Evolutionary conservation across 2,329 filamentous ascomycete species (phyloP).

Genomic region (Fusarium dlaminii): DNA sequence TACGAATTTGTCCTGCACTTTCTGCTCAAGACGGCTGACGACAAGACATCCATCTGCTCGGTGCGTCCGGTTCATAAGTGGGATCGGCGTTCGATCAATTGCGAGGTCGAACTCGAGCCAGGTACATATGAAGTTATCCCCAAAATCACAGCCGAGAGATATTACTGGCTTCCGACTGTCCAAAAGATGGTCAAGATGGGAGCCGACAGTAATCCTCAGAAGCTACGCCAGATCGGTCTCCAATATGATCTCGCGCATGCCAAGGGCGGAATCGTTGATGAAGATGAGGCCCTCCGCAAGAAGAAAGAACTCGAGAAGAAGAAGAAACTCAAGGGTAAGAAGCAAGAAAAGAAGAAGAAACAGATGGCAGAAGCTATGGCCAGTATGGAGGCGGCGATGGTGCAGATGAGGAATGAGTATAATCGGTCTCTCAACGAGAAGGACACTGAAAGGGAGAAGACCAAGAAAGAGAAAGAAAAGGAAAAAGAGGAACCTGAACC

Average conservation of each 20-base stretch:
- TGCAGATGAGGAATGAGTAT: conserved; percentile 41
- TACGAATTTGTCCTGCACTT: conserved; percentile 56
- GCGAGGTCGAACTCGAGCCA: conserved; percentile 75
- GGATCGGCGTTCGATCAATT: conserved; percentile 72
- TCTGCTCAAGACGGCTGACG: conserved; percentile 45
- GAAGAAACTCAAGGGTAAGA: conserved; percentile 38
- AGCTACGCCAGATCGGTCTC: conserved; percentile 68
- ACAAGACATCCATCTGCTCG: conserved; percentile 33
- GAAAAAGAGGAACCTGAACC: not conserved
- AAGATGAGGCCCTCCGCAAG: conserved; percentile 53
- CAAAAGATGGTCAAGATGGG: conserved; percentile 66
- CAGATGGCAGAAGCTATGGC: conserved; percentile 41
- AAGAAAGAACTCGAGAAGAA: conserved; percentile 40
- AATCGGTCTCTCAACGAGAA: conserved; percentile 27
- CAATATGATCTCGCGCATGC: conserved; percentile 70
- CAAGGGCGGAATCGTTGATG: conserved; percentile 63
- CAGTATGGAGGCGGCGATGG: conserved; percentile 38
- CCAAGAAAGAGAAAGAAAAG: conserved; percentile 8
- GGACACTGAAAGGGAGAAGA: conserved; percentile 13
- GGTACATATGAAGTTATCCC: conserved; percentile 75
- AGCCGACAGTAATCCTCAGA: conserved; percentile 63
- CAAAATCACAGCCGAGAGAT: conserved; percentile 68
- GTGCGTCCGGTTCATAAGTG: conserved; percentile 39
- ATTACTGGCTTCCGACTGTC: conserved; percentile 57
- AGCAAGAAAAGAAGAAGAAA: conserved; percentile 38